Conservation (phyloP, 805 yeast species). For the Ascoidea asiatica region DNA sequence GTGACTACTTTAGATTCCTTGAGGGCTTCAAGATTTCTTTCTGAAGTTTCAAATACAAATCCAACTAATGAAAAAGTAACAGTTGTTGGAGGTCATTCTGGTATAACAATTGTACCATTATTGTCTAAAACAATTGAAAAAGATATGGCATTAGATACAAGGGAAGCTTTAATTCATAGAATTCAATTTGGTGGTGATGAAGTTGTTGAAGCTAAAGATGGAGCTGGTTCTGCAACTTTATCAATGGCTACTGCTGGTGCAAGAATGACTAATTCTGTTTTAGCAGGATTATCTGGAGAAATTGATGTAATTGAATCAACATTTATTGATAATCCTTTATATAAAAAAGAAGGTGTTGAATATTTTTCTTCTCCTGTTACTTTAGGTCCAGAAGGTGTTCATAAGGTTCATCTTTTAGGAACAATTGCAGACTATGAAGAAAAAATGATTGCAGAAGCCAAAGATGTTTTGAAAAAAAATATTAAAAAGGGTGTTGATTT, state of each 20-base stretch:
- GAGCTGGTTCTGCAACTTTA: slow-evolving; percentile 75
- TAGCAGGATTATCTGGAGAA: slow-evolving; percentile 38
- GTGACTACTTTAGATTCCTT: slow-evolving; percentile 72
- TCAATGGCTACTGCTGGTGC: slow-evolving; percentile 85
- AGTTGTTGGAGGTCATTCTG: slow-evolving; percentile 82
- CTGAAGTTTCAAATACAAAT: slow-evolving; percentile 43
- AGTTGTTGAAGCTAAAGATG: slow-evolving; percentile 74
- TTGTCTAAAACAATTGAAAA: slow-evolving; percentile 46
- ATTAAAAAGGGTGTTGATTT: slow-evolving; percentile 89
- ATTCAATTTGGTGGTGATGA: slow-evolving; percentile 85
- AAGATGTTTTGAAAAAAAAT: slow-evolving; percentile 83
- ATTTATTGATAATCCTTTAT: slow-evolving; percentile 71
- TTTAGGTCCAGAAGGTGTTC: slow-evolving; percentile 84
- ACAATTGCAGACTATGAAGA: slow-evolving; percentile 65
- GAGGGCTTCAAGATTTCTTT: slow-evolving; percentile 57
- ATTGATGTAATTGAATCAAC: slow-evolving; percentile 51
- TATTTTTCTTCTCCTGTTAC: slow-evolving; percentile 94
- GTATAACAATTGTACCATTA: slow-evolving; percentile 70
- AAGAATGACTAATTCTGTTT: slow-evolving; percentile 54
- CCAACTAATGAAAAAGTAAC: slow-evolving; percentile 48
- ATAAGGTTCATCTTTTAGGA: slow-evolving; percentile 70
- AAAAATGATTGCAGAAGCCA: slow-evolving; percentile 67
- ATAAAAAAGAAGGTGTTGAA: slow-evolving; percentile 80
- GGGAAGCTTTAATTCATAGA: slow-evolving; percentile 55
- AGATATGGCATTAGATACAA: slow-evolving; percentile 25